Conservation (phyloP, 2,329 filamentous ascomycete species). For the Tolypocladium pustulatum region DNA sequence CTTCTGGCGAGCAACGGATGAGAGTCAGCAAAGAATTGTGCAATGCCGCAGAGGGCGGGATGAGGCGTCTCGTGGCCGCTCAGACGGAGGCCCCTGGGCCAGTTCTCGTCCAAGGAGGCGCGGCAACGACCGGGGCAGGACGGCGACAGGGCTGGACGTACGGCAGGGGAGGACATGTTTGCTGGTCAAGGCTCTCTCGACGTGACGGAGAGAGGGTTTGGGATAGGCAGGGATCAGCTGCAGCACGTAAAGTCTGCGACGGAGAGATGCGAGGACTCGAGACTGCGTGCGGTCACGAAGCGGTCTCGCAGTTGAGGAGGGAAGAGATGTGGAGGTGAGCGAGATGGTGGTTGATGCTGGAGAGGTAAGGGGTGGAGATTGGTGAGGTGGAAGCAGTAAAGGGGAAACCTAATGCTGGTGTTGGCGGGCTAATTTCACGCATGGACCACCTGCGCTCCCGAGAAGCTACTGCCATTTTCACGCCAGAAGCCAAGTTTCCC, state of each 20-base stretch:
- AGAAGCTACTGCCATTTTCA: neutral
- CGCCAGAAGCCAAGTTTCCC: neutral
- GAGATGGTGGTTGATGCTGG: slow-evolving; percentile 4
- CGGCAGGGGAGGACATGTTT: slow-evolving; percentile 16
- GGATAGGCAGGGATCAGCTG: neutral
- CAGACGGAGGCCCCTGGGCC: neutral
- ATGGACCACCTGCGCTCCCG: slow-evolving; percentile 3
- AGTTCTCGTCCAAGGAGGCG: neutral
- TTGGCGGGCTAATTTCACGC: slow-evolving; percentile 9
- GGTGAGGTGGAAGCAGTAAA: slow-evolving; percentile 5
- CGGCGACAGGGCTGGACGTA: slow-evolving; percentile 5
- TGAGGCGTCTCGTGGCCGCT: neutral
- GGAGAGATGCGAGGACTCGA: neutral
- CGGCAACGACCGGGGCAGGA: neutral
- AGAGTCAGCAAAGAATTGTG: slow-evolving; percentile 14
- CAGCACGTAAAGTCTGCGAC: neutral
- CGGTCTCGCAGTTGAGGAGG: slow-evolving; percentile 1
- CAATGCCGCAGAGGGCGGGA: neutral
- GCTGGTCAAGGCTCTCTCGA: slow-evolving; percentile 1
- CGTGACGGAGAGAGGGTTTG: neutral
- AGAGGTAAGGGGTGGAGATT: slow-evolving; percentile 4
- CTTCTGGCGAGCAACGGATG: slow-evolving; percentile 42
- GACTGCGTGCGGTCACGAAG: neutral
- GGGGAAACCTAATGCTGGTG: slow-evolving; percentile 6
- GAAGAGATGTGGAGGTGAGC: slow-evolving; percentile 5